Evolutionary conservation across 1,139 yeast genomes (phyloP), one percentile per base, ranked within the genome.

Genomic region (Tardiomyces depauwii): DNA sequence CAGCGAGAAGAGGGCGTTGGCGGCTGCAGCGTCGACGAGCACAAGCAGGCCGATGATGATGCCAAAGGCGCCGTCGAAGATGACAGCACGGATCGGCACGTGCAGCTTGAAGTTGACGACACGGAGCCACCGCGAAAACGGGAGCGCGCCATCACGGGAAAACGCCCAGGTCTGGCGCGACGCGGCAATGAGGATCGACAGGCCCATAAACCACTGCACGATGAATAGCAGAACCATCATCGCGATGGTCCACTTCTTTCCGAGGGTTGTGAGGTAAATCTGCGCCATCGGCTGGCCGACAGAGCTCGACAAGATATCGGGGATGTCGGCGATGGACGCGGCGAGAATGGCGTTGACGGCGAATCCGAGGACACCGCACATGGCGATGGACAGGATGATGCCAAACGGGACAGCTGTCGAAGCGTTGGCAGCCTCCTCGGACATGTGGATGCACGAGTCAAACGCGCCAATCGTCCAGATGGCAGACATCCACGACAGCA

Each of bases 111-210:
- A 70, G 55, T 77, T 65, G 43, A 79, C 82, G 14, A 41, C 27
- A 40, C 47, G 46, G 45, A 51, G 45, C 36, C 32, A 45, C 11
- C 45, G 23, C 12, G 80, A 76, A 54, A 73, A 78, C 0, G 96
- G 96, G 43, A 87, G 66, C 0, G 93, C 95, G 42, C 83, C 88
- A 61, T 87, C 96, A 64, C 96, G 77, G 45, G 95, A 86, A 65
- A 87, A 80, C 13, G 94, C 87, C 67, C 80, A 87, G 1, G 89
- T 83, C 32, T 86, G 80, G 68, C 96, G 77, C 6, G 95, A 84
- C 0, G 93, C 89, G 0, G 95, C 85, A 0, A 94, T 83, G 32
- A 85, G 71, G 0, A 74, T 69, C 1, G 80, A 74, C 14, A 77
- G 69, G 4, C 86, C 87, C 86, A 82, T 82, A 46, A 81, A 75